Percentiles rank a stretch among this genome's conserved stretches.
These are phyloP conservation scores for Pseudogymnoascus sp. DNA, from an alignment of 2,329 filamentous ascomycete genomes.

Conservation along the genomic window DNA sequence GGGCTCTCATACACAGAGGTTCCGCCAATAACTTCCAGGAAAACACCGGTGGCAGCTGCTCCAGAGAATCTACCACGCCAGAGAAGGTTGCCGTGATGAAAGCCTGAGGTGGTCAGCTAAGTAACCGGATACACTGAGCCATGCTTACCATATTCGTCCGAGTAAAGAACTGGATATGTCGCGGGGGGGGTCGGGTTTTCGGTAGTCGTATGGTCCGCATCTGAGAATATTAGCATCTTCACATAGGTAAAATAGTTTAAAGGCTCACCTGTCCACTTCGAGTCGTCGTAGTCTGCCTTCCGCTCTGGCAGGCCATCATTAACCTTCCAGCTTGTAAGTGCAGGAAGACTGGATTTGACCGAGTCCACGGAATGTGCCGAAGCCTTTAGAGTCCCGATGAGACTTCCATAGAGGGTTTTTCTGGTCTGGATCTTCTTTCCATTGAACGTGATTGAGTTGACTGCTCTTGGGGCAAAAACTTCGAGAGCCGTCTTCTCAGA, in stretches of 20 bases:
- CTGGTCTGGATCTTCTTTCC: slow-evolving; percentile 29
- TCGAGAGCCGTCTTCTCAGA: slow-evolving; percentile 35
- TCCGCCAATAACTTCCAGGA: slow-evolving; percentile 18
- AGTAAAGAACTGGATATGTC: slow-evolving; percentile 38
- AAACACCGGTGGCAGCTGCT: slow-evolving; percentile 24
- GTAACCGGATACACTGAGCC: neutral
- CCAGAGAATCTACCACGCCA: slow-evolving; percentile 35
- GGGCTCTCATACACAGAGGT: slow-evolving; percentile 10
- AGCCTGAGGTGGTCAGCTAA: slow-evolving; percentile 18
- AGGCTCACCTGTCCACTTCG: slow-evolving; percentile 28
- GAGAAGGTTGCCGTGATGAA: slow-evolving; percentile 36
- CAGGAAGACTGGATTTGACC: slow-evolving; percentile 15
- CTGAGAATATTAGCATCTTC: slow-evolving; percentile 15
- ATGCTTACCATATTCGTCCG: slow-evolving; percentile 33
- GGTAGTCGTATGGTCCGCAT: slow-evolving; percentile 34
- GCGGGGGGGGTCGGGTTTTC: slow-evolving; percentile 33
- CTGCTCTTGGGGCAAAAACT: slow-evolving; percentile 39
- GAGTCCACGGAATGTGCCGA: slow-evolving; percentile 16
- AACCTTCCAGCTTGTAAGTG: slow-evolving; percentile 27
- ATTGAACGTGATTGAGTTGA: slow-evolving; percentile 44
- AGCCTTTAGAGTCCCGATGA: slow-evolving; percentile 28
- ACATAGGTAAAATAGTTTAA: neutral
- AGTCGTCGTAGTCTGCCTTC: slow-evolving; percentile 34
- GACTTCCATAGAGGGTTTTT: slow-evolving; percentile 28
- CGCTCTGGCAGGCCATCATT: slow-evolving; percentile 38